phyloP scores from a whole-genome alignment of 1,284 basidiomycete genomes.

The Leccinum holopus region DNA sequence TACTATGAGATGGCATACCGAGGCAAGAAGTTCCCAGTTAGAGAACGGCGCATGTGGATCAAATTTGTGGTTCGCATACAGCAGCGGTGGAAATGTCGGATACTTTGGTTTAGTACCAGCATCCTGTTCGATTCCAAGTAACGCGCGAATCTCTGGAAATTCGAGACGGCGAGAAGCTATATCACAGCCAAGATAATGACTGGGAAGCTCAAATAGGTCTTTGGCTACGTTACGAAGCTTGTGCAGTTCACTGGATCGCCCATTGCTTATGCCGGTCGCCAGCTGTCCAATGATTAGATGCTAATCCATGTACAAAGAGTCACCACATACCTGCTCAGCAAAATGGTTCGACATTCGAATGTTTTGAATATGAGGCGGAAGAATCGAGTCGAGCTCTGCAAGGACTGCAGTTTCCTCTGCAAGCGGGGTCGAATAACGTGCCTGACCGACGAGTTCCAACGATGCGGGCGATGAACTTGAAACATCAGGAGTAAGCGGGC shows the following conservation, averaged over 20 bases:
- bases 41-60: background rate
- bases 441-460: background rate
- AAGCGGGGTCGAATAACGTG: background rate
- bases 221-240: background rate
- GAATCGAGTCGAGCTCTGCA: background rate
- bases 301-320: background rate
- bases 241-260: background rate
- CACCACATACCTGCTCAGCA: background rate
- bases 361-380: background rate
- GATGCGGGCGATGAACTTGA: background rate
- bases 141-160: background rate
- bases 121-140: background rate
- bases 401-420: background rate
- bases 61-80: background rate
- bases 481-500: background rate
- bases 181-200: background rate
- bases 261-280: background rate
- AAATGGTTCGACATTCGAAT: background rate
- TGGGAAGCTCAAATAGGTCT: background rate
- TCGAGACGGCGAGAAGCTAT: background rate
- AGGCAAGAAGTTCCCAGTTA: background rate
- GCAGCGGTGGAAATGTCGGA: background rate
- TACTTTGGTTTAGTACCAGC: background rate
- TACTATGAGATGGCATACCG: background rate
- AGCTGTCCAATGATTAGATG: background rate